phyloP scores from a whole-genome alignment of 2,329 filamentous ascomycete genomes.

The Apiospora phragmitis region DNA sequence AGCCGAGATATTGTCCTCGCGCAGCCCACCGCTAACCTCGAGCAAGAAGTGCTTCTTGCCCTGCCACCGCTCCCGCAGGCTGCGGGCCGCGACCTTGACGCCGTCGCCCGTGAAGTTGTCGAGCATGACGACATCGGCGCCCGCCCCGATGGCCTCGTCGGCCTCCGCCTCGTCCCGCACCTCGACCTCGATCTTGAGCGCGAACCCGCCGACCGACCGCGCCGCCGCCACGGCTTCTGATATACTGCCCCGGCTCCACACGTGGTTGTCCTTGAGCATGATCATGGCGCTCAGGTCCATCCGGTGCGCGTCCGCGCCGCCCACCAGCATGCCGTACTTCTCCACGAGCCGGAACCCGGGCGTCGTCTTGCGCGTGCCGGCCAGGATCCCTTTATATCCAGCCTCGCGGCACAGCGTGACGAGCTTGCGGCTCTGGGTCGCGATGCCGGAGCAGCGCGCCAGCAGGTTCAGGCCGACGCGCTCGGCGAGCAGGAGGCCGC shows the following conservation, averaged over 20 bases:
- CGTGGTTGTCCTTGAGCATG: conserved; percentile 99
- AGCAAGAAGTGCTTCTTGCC: conserved; percentile 75
- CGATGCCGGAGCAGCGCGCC: conserved; percentile 87
- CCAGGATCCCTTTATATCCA: conserved; percentile 82
- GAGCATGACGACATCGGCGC: conserved; percentile 95
- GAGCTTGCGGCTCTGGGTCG: conserved; percentile 64
- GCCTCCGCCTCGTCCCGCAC: conserved; percentile 86
- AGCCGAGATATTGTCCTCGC: conserved; percentile 75
- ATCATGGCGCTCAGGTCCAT: conserved; percentile 94
- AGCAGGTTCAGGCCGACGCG: conserved; percentile 89
- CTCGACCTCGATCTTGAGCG: conserved; percentile 94
- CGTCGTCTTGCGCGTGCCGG: conserved; percentile 95
- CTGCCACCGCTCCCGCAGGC: conserved; percentile 78
- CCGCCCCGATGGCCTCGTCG: conserved; percentile 85
- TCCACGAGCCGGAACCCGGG: conserved; percentile 94
- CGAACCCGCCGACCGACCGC: conserved; percentile 81
- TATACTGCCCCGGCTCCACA: conserved; percentile 89
- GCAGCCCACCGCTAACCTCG: conserved; percentile 91
- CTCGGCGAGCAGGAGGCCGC: conserved; percentile 83
- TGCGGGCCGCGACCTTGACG: conserved; percentile 71
- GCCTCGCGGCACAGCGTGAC: conserved; percentile 57
- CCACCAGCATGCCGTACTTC: conserved; percentile 96
- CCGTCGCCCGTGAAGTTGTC: conserved; percentile 89
- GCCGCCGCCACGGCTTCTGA: conserved; percentile 82
- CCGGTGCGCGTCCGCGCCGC: conserved; percentile 87